These are phyloP conservation scores for Pythium vanterpoolii DNA, from an alignment of 352 stramenopile species.

Conservation along the genomic window DNA sequence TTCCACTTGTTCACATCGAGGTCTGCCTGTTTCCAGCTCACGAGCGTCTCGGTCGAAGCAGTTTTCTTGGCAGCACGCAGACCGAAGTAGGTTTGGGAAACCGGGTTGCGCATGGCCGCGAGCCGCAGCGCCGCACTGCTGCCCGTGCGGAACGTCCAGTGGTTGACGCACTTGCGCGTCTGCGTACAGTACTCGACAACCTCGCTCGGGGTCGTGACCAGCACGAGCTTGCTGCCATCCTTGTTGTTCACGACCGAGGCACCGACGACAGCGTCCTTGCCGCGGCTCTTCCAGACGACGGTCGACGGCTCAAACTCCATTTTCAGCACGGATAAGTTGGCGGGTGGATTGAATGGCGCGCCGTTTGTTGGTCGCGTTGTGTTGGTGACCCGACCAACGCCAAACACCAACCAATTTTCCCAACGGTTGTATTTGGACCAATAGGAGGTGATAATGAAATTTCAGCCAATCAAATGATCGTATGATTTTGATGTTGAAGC, in stretches of 20 bases:
- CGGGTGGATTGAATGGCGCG: slow-evolving; percentile 5
- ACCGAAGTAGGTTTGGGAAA: slow-evolving; percentile 54
- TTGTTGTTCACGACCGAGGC: slow-evolving; percentile 36
- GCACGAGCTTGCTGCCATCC: slow-evolving; percentile 52
- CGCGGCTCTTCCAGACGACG: slow-evolving; percentile 60
- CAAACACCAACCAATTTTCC: slow-evolving; percentile 35
- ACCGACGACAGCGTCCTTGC: slow-evolving; percentile 43
- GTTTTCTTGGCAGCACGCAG: slow-evolving; percentile 52
- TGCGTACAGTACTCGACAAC: slow-evolving; percentile 64
- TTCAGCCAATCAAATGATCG: slow-evolving; percentile 7
- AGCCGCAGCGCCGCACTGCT: slow-evolving; percentile 45
- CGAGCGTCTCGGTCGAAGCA: slow-evolving; percentile 34
- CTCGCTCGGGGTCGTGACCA: slow-evolving; percentile 61
- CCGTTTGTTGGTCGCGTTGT: slow-evolving; percentile 8
- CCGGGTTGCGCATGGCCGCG: slow-evolving; percentile 51
- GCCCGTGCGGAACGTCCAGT: slow-evolving; percentile 68
- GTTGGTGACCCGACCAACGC: slow-evolving; percentile 2
- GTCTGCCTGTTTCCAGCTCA: slow-evolving; percentile 61
- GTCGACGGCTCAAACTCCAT: slow-evolving; percentile 76
- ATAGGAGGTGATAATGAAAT: neutral
- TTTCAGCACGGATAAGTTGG: neutral
- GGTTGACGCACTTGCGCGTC: slow-evolving; percentile 67
- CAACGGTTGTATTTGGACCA: slow-evolving; percentile 3
- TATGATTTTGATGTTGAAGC: neutral
- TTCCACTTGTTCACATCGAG: slow-evolving; percentile 66